Evolutionary conservation across 371 early-diverging fungal genomes (phyloP).

Genomic region (Mucor indicus): DNA sequence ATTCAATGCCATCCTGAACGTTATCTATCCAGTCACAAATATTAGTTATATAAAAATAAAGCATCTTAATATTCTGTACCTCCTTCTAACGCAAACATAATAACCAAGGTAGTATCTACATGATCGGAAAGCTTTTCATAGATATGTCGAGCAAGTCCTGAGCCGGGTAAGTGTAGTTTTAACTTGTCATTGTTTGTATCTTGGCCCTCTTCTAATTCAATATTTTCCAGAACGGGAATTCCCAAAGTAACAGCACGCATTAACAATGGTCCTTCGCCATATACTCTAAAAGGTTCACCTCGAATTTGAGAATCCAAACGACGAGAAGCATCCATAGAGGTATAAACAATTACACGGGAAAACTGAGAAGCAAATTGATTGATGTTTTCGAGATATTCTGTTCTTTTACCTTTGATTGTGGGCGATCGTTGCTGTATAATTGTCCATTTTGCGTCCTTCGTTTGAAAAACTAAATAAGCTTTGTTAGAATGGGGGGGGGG

Average conservation of each 20-base stretch:
- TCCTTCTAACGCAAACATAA: constrained; percentile 75
- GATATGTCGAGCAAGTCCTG: constrained; percentile 51
- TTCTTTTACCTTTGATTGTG: constrained; percentile 29
- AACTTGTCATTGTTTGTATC: constrained; percentile 2
- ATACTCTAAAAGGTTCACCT: constrained; percentile 30
- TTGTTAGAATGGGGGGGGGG: background rate
- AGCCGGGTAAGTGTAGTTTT: constrained; percentile 46
- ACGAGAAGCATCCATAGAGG: constrained; percentile 70
- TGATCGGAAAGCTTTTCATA: constrained; percentile 20
- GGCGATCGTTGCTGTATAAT: constrained; percentile 61
- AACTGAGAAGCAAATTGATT: constrained; percentile 56
- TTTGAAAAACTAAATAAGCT: constrained; percentile 48
- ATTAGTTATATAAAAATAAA: too few relatives aligned
- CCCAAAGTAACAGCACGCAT: constrained; percentile 17
- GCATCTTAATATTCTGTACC: too few relatives aligned
- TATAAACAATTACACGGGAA: constrained; percentile 52
- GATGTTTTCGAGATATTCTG: constrained; percentile 42
- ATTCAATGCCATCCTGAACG: constrained; percentile 62
- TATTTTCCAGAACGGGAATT: constrained; percentile 35
- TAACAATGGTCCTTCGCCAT: constrained; percentile 4
- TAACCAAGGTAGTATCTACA: constrained; percentile 44
- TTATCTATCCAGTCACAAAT: too few relatives aligned
- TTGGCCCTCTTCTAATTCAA: constrained; percentile 4
- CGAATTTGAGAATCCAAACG: constrained; percentile 64
- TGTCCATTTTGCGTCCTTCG: constrained; percentile 52